phyloP scores from a whole-genome alignment of 2,329 filamentous ascomycete genomes.

The Fusarium bulbicola region DNA sequence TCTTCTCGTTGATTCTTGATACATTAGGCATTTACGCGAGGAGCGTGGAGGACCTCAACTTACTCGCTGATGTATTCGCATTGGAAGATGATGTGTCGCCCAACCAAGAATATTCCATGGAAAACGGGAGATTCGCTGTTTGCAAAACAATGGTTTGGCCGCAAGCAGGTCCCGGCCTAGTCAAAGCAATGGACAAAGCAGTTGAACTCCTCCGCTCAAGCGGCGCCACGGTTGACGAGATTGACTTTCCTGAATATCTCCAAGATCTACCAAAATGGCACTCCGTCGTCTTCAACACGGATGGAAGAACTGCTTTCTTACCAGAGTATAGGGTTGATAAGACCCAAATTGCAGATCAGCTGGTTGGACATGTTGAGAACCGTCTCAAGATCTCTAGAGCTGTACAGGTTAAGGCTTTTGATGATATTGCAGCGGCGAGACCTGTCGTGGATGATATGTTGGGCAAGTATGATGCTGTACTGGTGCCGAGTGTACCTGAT shows the following conservation, averaged over 20 bases:
- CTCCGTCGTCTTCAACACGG: conserved; percentile 59
- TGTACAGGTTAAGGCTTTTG: conserved; percentile 60
- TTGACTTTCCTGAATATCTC: conserved; percentile 56
- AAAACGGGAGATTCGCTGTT: conserved; percentile 59
- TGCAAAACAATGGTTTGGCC: conserved; percentile 61
- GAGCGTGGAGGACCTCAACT: conserved; percentile 62
- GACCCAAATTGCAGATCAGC: conserved; percentile 51
- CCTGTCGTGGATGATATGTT: conserved; percentile 62
- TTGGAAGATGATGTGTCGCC: conserved; percentile 59
- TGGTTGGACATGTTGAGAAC: conserved; percentile 62
- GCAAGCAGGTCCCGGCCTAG: conserved; percentile 51
- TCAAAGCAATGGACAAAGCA: conserved; percentile 49
- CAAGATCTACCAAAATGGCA: conserved; percentile 44
- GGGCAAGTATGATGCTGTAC: conserved; percentile 58
- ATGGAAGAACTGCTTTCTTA: conserved; percentile 61
- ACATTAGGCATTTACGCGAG: conserved; percentile 65
- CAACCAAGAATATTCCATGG: conserved; percentile 43
- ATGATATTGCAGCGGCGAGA: conserved; percentile 58
- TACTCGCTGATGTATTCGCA: conserved; percentile 61
- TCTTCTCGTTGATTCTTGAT: conserved; percentile 54
- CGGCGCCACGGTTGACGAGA: conserved; percentile 61
- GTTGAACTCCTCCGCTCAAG: conserved; percentile 48
- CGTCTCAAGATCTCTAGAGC: conserved; percentile 48
- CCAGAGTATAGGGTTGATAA: conserved; percentile 58
- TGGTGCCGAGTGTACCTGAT: conserved; percentile 66